These are phyloP conservation scores for Chamaecrista fasciculata DNA, from an alignment of 306 rosid species.

Conservation along the genomic window DNA sequence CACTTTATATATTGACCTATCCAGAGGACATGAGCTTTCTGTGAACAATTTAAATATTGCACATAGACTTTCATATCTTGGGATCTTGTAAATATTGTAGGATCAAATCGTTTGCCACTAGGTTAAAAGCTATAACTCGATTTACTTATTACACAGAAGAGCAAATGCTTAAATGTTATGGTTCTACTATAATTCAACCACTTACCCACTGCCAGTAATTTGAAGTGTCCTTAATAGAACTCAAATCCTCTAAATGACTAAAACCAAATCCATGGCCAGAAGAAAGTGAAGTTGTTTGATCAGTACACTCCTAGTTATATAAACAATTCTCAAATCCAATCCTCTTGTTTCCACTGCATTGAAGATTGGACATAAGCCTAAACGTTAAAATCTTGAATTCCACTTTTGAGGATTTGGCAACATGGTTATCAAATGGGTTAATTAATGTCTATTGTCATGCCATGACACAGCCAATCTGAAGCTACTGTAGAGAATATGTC, in stretches of 20 bases:
- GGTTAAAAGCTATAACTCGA: too few species aligned
- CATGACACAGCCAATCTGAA: slow-evolving; percentile 23
- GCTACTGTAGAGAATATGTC: slow-evolving; percentile 12
- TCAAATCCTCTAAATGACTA: background rate
- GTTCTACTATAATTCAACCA: too few species aligned
- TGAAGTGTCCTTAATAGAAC: background rate
- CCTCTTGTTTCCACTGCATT: background rate
- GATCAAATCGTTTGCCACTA: too few species aligned
- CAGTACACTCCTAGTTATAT: background rate
- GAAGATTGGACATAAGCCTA: background rate
- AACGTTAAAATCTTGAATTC: background rate
- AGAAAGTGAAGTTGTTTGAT: background rate
- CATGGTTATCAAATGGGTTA: background rate
- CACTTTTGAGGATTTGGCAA: background rate
- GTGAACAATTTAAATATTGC: too few species aligned
- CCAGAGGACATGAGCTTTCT: too few species aligned
- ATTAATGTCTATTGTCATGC: too few species aligned
- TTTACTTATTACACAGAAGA: too few species aligned
- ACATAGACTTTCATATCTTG: too few species aligned
- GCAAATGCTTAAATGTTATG: too few species aligned
- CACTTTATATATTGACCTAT: too few species aligned
- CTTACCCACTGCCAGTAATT: too few species aligned
- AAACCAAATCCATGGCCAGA: background rate
- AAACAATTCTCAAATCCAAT: background rate
- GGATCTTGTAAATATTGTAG: too few species aligned